Percentiles rank a stretch among this genome's conserved stretches.
Conservation (phyloP, 805 yeast species). For the Groenewaldozyma salmanticensis region DNA sequence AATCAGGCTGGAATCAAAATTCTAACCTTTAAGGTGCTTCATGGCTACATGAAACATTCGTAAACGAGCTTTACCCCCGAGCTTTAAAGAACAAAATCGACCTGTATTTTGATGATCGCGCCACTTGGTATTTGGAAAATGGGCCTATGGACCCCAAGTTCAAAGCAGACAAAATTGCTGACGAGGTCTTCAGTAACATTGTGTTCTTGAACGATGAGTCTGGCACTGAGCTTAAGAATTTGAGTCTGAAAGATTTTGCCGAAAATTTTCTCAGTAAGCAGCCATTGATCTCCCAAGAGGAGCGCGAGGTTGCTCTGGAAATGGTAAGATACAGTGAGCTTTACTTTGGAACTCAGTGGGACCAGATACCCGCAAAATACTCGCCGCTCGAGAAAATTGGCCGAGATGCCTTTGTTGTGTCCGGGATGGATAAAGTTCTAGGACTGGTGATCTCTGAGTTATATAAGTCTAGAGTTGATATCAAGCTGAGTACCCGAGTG, state of each 20-base stretch:
- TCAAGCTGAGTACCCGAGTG: slow-evolving; percentile 38
- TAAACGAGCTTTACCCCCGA: slow-evolving; percentile 52
- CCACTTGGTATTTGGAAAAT: slow-evolving; percentile 22
- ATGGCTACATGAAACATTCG: slow-evolving; percentile 81
- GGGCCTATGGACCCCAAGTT: slow-evolving; percentile 12
- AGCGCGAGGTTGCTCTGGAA: slow-evolving; percentile 43
- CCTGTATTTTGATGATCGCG: slow-evolving; percentile 41
- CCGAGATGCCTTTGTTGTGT: slow-evolving; percentile 58
- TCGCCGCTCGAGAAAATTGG: slow-evolving; percentile 36
- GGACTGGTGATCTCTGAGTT: slow-evolving; percentile 34
- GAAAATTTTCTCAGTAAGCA: slow-evolving; percentile 33
- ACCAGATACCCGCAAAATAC: slow-evolving; percentile 55
- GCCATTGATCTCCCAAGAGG: slow-evolving; percentile 29
- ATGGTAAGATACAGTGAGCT: slow-evolving; percentile 52
- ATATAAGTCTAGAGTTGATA: slow-evolving; percentile 26
- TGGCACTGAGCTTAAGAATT: slow-evolving; percentile 37
- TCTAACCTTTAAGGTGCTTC: no score
- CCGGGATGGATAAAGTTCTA: slow-evolving; percentile 49
- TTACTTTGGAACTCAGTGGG: slow-evolving; percentile 75
- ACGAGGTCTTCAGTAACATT: slow-evolving; percentile 51
- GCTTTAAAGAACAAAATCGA: slow-evolving; percentile 26
- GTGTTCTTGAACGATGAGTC: slow-evolving; percentile 40
- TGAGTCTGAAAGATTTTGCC: slow-evolving; percentile 42
- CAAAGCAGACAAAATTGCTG: slow-evolving; percentile 29
- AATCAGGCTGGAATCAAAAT: no score